Percentiles rank a stretch among this genome's conserved stretches.
phyloP scores from a whole-genome alignment of 306 rosid genomes.

The Medicago ruthenica region DNA sequence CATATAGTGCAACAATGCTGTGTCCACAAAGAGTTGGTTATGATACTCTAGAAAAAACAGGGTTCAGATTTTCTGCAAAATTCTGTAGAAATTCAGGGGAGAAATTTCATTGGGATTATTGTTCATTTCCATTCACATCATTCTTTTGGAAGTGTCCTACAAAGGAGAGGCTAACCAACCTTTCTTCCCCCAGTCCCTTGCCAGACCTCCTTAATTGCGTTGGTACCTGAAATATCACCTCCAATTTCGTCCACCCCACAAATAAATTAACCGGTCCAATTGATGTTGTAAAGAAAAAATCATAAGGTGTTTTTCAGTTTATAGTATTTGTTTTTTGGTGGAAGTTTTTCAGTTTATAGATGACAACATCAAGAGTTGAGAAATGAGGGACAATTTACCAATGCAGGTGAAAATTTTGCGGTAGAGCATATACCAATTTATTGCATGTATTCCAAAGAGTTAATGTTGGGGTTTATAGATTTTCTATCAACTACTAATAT shows the following conservation, averaged over 20 bases:
- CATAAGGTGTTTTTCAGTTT: background rate
- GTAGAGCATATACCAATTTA: background rate
- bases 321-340: background rate
- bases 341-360: background rate
- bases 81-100: background rate
- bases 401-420: background rate
- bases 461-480: background rate
- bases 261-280: background rate
- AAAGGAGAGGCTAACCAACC: slow-evolving; percentile 7
- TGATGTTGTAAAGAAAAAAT: slow-evolving; percentile 12
- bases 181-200: background rate
- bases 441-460: background rate
- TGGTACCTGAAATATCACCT: background rate
- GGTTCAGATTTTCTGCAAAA: slow-evolving; percentile 20
- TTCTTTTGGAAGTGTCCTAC: slow-evolving; percentile 7
- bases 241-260: background rate
- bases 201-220: background rate
- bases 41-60: slow-evolving; percentile 21
- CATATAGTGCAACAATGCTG: slow-evolving; percentile 13
- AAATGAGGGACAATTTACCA: background rate
- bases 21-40: background rate
- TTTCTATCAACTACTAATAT: background rate
- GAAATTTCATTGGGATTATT: background rate
- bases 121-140: background rate
- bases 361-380: background rate